A percentile compares a stretch with the other conserved stretches of the same genome.
These are phyloP conservation scores for Nepenthes mirabilis DNA, from an alignment of 148 eudicot species.

Conservation along the genomic window DNA sequence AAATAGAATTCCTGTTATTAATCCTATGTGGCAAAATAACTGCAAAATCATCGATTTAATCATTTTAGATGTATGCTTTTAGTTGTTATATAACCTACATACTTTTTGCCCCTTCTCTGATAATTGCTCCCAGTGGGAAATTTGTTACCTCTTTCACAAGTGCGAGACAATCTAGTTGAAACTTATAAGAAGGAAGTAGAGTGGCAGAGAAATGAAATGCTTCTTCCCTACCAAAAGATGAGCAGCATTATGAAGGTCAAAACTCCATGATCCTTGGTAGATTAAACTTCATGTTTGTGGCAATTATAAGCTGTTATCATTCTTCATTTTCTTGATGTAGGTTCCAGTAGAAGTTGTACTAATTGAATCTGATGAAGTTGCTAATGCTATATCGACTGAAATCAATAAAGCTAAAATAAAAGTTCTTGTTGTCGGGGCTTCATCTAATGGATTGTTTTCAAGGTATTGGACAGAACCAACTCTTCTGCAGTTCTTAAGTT, in stretches of 20 bases:
- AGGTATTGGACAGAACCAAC: conserved; percentile 26
- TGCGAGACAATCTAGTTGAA: conserved; percentile 59
- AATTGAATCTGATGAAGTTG: conserved; percentile 63
- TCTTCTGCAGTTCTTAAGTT: neutral
- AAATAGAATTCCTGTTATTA: neutral
- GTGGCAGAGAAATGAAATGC: conserved; percentile 59
- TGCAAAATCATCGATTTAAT: neutral
- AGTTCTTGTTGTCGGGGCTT: conserved; percentile 77
- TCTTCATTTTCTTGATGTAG: conserved; percentile 18
- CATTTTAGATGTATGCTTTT: neutral
- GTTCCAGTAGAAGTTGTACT: conserved; percentile 54
- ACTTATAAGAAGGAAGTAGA: conserved; percentile 66
- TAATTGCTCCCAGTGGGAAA: conserved; percentile 54
- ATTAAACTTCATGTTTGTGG: neutral
- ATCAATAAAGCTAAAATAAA: conserved; percentile 24
- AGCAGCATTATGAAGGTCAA: conserved; percentile 37
- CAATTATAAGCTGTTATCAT: neutral
- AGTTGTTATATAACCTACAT: neutral
- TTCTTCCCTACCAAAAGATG: conserved; percentile 47
- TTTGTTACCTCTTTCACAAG: conserved; percentile 53
- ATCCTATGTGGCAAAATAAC: neutral
- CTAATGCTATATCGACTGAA: conserved; percentile 34
- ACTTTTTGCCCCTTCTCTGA: neutral
- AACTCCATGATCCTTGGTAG: neutral
- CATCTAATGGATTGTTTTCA: conserved; percentile 63